Base-by-base conservation (phyloP, 2,329 filamentous ascomycete species). In the Pseudohalonectria lignicola region DNA sequence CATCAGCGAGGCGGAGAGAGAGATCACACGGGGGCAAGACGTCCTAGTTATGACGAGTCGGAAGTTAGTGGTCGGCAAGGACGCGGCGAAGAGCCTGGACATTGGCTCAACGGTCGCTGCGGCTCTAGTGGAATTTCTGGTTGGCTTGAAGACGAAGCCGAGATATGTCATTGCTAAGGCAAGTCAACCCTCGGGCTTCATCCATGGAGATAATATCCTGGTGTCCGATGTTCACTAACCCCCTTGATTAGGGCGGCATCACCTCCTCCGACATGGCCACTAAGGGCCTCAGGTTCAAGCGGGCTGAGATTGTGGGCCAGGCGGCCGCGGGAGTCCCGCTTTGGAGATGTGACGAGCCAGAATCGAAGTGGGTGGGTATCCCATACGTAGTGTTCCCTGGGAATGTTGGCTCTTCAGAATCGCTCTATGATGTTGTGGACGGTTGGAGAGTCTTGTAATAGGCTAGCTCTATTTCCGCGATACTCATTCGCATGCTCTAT, bases 1-100 rank as follows among this genome's bases (percentile, higher is more conserved):
- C 4, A 47, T 63, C 2, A 39, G 50, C 0, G 44, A 51, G 2
- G 61, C 64, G 0, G 61, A 66, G 2, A 39, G 52, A 1, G 46
- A 63, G 31, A 59, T 76, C 6, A 45, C 49, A 2, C 45, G 54
- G 2, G 69, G 70, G 0, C 57, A 63, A 28, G 72, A 78, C 36
- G 69, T 74, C 1, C 54, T 78, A 0, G 55, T 77, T 25, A 78
- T 77, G 72, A 78, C 74, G 1, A 74, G 69, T 28, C 61, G 74
- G 1, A 61, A 66, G 26, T 53, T 78, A 0, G 58, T 77, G 13
- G 62, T 55, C 0, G 68, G 67, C 0, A 50, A 49, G 0, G 68
- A 76, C 42, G 69, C 67, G 25, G 52, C 62, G 2, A 63, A 63
- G 12, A 72, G 65, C 32, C 51, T 78, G 10, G 61, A 67, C n/a